Evolutionary conservation across 2,329 filamentous ascomycete genomes (phyloP).

Genomic region (Boeremia lycopersici): DNA sequence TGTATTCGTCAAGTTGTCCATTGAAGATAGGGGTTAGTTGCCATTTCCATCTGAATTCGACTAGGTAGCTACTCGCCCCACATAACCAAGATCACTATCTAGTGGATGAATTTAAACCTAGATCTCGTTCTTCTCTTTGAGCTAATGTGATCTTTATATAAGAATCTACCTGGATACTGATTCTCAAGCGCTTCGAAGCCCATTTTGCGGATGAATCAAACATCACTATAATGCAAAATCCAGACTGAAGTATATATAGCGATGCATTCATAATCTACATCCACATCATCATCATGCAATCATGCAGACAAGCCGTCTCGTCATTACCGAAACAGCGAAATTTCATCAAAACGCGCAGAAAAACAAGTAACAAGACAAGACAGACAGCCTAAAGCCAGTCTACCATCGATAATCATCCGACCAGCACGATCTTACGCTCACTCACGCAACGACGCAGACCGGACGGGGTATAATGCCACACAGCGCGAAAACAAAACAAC

Average conservation of each 20-base stretch:
- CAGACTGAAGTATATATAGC: neutral
- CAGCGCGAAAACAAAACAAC: slow-evolving; percentile 14
- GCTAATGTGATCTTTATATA: too few species aligned
- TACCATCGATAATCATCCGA: slow-evolving; percentile 9
- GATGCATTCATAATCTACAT: slow-evolving; percentile 5
- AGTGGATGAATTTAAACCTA: too few species aligned
- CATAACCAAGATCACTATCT: too few species aligned
- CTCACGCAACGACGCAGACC: slow-evolving; percentile 18
- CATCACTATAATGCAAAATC: neutral
- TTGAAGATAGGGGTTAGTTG: too few species aligned
- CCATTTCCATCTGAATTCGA: too few species aligned
- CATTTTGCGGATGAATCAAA: too few species aligned
- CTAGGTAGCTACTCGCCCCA: too few species aligned
- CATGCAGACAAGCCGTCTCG: slow-evolving; percentile 9
- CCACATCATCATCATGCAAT: slow-evolving; percentile 4
- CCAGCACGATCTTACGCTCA: slow-evolving; percentile 21
- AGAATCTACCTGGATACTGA: too few species aligned
- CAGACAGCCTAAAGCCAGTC: neutral
- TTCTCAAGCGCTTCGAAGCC: too few species aligned
- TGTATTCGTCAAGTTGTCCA: too few species aligned
- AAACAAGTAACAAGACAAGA: neutral
- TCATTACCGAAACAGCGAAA: slow-evolving; percentile 4
- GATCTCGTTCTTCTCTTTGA: too few species aligned
- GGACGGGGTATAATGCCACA: slow-evolving; percentile 22
- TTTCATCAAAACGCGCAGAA: neutral